Evolutionary conservation across 2,329 filamentous ascomycete genomes (phyloP).

Genomic region (Plectosphaerella cucumerina): DNA sequence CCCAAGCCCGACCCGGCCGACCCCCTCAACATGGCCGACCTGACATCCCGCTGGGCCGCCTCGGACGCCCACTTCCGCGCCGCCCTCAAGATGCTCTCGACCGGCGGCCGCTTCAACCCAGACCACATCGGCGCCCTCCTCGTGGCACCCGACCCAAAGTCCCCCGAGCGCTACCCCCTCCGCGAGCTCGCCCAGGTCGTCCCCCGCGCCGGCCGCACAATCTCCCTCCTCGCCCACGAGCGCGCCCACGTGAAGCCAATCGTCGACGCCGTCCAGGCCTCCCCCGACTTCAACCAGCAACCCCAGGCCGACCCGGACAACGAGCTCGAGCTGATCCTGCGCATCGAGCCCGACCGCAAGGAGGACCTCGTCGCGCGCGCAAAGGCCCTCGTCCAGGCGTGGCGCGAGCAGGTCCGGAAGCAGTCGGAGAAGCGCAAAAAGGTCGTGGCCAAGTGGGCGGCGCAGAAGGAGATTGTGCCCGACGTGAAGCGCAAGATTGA

Average conservation of each 20-base stretch:
- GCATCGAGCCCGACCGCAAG: slow-evolving; percentile 46
- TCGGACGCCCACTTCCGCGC: slow-evolving; percentile 37
- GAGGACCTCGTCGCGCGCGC: slow-evolving; percentile 41
- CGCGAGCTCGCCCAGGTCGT: slow-evolving; percentile 52
- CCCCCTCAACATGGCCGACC: slow-evolving; percentile 45
- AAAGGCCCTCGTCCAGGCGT: slow-evolving; percentile 43
- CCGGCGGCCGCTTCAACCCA: slow-evolving; percentile 49
- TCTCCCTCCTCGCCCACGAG: slow-evolving; percentile 38
- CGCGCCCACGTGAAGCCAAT: slow-evolving; percentile 46
- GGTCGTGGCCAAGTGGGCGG: slow-evolving; percentile 44
- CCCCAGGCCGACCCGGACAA: slow-evolving; percentile 55
- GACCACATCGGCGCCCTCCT: slow-evolving; percentile 41
- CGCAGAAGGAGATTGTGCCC: slow-evolving; percentile 35
- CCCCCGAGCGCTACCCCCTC: slow-evolving; percentile 38
- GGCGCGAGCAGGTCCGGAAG: slow-evolving; percentile 45
- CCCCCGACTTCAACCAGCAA: slow-evolving; percentile 56
- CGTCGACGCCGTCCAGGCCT: slow-evolving; percentile 49
- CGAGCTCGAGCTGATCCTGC: slow-evolving; percentile 53
- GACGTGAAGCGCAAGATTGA: slow-evolving; percentile 47
- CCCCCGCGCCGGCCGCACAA: slow-evolving; percentile 36
- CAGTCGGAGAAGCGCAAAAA: slow-evolving; percentile 44
- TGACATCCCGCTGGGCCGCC: slow-evolving; percentile 37
- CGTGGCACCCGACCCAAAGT: slow-evolving; percentile 28
- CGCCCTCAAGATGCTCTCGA: slow-evolving; percentile 35
- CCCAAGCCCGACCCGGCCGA: slow-evolving; percentile 32